phyloP scores from a whole-genome alignment of 148 eudicot species.

The Camellia sinensis region DNA sequence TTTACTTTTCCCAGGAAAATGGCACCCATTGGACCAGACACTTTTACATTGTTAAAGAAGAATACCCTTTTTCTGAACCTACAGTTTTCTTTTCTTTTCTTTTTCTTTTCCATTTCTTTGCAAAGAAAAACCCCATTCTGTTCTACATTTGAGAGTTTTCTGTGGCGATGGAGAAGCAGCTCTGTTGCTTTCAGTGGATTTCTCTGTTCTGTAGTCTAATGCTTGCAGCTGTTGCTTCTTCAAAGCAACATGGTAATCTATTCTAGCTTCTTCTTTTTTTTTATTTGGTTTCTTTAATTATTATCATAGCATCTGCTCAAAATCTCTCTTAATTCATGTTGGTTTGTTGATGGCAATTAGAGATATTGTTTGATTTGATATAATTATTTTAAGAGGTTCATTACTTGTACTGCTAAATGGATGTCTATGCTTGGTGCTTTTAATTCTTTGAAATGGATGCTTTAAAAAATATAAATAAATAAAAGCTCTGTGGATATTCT shows the following conservation, averaged over 20 bases:
- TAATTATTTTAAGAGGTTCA: background rate
- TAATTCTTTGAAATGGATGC: background rate
- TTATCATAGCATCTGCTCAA: background rate
- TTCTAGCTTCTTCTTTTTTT: background rate
- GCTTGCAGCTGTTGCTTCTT: constrained; percentile 29
- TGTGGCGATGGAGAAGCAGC: constrained; percentile 19
- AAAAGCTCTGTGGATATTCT: background rate
- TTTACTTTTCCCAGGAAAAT: constrained; percentile 11
- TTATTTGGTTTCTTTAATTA: background rate
- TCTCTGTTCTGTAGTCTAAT: constrained; percentile 27
- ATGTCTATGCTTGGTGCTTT: background rate
- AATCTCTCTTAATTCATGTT: background rate
- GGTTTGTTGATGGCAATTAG: background rate
- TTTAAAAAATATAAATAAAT: background rate
- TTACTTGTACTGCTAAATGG: background rate
- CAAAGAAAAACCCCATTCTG: constrained; percentile 10
- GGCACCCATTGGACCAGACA: background rate
- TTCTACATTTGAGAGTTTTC: background rate
- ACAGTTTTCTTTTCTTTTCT: background rate
- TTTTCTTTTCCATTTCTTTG: background rate
- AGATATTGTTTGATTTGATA: background rate
- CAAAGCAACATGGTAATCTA: constrained; percentile 42
- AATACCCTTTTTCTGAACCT: constrained; percentile 16
- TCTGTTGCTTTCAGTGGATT: constrained; percentile 22
- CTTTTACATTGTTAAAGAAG: constrained; percentile 2